Base-by-base conservation (phyloP, 1,284 basidiomycete genomes). In the Cryptococcus sp. region DNA sequence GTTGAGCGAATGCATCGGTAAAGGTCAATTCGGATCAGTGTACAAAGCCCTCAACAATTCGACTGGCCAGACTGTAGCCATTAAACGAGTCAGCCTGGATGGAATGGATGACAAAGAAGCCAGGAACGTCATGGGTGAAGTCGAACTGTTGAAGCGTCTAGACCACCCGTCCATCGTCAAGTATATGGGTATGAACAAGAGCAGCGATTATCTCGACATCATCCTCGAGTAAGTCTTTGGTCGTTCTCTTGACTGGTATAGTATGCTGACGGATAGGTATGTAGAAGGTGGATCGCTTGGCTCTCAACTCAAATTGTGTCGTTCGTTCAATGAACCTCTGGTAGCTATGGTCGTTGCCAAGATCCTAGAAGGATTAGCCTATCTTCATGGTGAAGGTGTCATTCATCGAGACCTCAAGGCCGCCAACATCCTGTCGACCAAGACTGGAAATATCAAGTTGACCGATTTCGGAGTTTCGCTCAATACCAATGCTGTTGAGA, bases 1-100 rank as follows among this genome's bases (percentile, higher is more conserved):
- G 88, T 78, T 96, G 18, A 91, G 91, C 32, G 93, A 96, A 72
- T 93, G 91, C 73, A 94, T 98, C 59, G 93, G 93, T 2, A 84
- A 88, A 48, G 93, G 93, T 7, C 93, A 98, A 76, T 98, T 97
- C 72, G 93, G 93, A 21, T 85, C 91, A 11, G 93, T 97, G 7
- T 97, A 94, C 73, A 84, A 90, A 18, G 92, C 93, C 4, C 79
- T 98, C 52, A 93, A 97, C 71, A 77, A 96, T 64, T 87, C 87
- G 61, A 91, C 85, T 2, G 93, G 90, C 28, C 88, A 93, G 74
- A 92, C 91, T 83, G 91, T 93, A 19, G 92, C 92, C 19, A 89
- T 96, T 54, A 96, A 96, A 76, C 85, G 90, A 18, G 93, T 96
- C 65, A 81, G 86, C 46, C 77, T 96, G 45, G 86, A 88, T 43